Evolutionary conservation across 73 alveolate species (phyloP), one percentile per base, ranked within the genome.

Genomic region (Stentor roeselii): DNA sequence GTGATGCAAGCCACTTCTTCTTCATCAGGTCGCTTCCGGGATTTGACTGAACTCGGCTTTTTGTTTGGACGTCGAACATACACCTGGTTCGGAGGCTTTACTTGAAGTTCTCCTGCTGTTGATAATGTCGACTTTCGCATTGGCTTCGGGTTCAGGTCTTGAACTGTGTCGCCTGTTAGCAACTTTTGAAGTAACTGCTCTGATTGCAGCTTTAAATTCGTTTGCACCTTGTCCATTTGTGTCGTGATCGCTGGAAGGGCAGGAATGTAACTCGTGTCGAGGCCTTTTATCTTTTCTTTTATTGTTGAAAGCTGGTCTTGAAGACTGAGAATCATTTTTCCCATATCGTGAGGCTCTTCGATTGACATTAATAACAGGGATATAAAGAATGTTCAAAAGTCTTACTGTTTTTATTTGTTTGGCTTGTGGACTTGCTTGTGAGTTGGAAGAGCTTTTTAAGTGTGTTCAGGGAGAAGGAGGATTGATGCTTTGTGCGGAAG

Each of bases 1-100:
- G 97, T 95, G 31, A 95, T 93, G 14, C 94, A 92, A 37, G 97
- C 91, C 61, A 91, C 92, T 76, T 91, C 96, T 67, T 67, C 80
- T 36, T 67, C 80, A 1, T 67, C n/a, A 21, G 41, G 37, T 67
- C 37, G 21, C 34, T 67, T 67, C n/a, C n/a, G 14, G n/a, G 50
- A 30, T 67, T 67, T 67, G 15, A 21, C 41, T 30, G 41, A 21
- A 21, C 42, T 21, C 14, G 80, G 34, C 34, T 67, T 67, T 2
- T 32, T 67, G 42, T 67, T 67, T n/a, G 34, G 14, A n/a, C 41
- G 37, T 15, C 41, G 14, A 30, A 67, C 41, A 67, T 67, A 67
- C 34, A 32, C n/a, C 11, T 67, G 37, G 15, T 67, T 67, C 34
- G 80, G 80, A 67, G 80, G 80, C 34, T 34, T 67, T 27, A 67